Conservation (phyloP, 352 stramenopile genomes). For the Globisporangium paroecandrum region DNA sequence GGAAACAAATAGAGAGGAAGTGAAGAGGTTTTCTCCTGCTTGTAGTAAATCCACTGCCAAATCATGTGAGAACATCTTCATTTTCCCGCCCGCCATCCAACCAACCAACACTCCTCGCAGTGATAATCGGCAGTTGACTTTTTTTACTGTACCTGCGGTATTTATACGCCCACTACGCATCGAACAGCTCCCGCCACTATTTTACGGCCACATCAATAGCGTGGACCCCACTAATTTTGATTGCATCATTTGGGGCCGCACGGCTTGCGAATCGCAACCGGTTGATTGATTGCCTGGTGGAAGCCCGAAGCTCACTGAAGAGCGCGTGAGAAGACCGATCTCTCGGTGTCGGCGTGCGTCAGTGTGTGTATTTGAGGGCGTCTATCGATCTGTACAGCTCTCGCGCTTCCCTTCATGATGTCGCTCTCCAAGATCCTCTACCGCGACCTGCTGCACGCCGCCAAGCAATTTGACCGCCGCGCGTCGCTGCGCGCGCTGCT, state of each 20-base stretch:
- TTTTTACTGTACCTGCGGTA: background rate
- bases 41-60: too few relatives aligned
- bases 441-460: constrained; percentile 56
- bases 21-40: too few relatives aligned
- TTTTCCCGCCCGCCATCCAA: too few relatives aligned
- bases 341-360: background rate
- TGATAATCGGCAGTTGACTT: background rate
- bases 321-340: background rate
- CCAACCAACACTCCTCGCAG: background rate
- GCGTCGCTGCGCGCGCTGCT: constrained; percentile 57
- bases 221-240: background rate
- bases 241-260: constrained; percentile 2
- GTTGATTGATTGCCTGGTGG: constrained; percentile 1
- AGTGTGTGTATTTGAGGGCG: too few relatives aligned
- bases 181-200: background rate
- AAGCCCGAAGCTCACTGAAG: background rate
- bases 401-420: constrained; percentile 22
- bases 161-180: background rate
- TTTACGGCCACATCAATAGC: background rate
- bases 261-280: background rate
- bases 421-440: constrained; percentile 56
- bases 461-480: constrained; percentile 56
- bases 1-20: too few relatives aligned
- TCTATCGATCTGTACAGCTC: background rate
- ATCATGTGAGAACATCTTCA: too few relatives aligned